phyloP scores from a whole-genome alignment of 306 rosid genomes.

The Quercus aquifolioides region DNA sequence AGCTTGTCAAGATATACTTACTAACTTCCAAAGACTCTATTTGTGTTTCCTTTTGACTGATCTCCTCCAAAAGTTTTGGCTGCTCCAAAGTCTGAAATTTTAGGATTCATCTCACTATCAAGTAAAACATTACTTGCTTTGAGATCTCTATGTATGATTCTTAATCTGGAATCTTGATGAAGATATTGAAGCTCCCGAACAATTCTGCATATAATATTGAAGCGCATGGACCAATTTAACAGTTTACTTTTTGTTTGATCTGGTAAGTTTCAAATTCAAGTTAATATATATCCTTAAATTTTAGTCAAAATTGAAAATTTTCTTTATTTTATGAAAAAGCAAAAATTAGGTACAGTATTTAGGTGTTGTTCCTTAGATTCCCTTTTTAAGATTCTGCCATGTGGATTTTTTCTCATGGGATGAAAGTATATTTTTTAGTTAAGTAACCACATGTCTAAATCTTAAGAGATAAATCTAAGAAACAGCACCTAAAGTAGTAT shows the following conservation, averaged over 20 bases:
- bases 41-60: constrained; percentile 36
- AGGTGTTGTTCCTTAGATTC: no score
- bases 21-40: constrained; percentile 52
- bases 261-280: constrained; percentile 7
- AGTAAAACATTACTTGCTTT: constrained; percentile 55
- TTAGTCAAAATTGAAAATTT: neutral
- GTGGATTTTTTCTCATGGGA: no score
- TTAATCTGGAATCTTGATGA: constrained; percentile 55
- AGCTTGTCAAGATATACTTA: constrained; percentile 11
- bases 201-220: constrained; percentile 48
- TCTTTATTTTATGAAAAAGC: no score
- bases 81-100: constrained; percentile 62
- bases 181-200: constrained; percentile 52
- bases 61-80: constrained; percentile 47
- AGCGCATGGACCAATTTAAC: constrained; percentile 39
- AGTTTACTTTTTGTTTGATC: constrained; percentile 15
- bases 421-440: no score
- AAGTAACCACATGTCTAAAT: no score
- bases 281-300: neutral
- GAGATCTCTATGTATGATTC: constrained; percentile 54
- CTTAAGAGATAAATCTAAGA: accelerated
- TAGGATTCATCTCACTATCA: constrained; percentile 46
- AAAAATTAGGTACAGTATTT: no score
- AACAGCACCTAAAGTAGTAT: no score
- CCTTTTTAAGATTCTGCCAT: no score